phyloP scores from a whole-genome alignment of 2,329 filamentous ascomycete species.

The Arthroderma sp. region DNA sequence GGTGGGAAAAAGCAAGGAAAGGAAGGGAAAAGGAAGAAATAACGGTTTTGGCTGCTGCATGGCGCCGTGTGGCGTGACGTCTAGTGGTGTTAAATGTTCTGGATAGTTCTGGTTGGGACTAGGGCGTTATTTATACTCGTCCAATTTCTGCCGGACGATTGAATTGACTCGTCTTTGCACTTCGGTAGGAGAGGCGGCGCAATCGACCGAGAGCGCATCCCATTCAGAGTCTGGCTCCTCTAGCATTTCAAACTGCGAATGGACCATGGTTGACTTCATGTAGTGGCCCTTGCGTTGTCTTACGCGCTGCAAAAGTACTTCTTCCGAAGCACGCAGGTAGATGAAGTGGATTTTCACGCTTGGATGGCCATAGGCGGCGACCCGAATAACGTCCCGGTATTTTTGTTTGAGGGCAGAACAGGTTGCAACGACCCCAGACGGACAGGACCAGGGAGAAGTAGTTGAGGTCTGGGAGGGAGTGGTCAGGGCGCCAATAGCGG shows the following conservation, averaged over 20 bases:
- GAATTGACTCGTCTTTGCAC: constrained; percentile 18
- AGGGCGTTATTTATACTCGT: constrained; percentile 8
- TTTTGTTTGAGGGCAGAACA: constrained; percentile 95
- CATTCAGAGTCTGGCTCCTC: constrained; percentile 66
- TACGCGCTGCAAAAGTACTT: constrained; percentile 64
- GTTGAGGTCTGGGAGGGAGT: constrained; percentile 20
- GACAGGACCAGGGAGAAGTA: constrained; percentile 25
- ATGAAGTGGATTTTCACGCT: constrained; percentile 79
- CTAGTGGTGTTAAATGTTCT: constrained; percentile 1
- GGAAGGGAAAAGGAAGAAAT: not conserved
- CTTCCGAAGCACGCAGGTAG: constrained; percentile 69
- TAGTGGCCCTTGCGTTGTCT: constrained; percentile 68
- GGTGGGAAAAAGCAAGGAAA: not conserved
- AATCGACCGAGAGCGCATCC: constrained; percentile 62
- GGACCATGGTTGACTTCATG: constrained; percentile 93
- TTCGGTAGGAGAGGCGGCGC: constrained; percentile 45
- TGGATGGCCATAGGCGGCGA: constrained; percentile 61
- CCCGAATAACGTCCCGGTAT: constrained; percentile 83
- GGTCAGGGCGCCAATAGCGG: constrained; percentile 41
- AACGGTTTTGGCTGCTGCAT: constrained; percentile 1
- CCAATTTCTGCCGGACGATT: constrained; percentile 12
- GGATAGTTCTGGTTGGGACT: not conserved
- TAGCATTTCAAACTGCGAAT: constrained; percentile 78
- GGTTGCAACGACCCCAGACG: constrained; percentile 75
- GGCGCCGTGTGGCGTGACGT: not conserved